Base-by-base conservation (phyloP, 2,329 filamentous ascomycete genomes). In the Cercospora sp. region DNA sequence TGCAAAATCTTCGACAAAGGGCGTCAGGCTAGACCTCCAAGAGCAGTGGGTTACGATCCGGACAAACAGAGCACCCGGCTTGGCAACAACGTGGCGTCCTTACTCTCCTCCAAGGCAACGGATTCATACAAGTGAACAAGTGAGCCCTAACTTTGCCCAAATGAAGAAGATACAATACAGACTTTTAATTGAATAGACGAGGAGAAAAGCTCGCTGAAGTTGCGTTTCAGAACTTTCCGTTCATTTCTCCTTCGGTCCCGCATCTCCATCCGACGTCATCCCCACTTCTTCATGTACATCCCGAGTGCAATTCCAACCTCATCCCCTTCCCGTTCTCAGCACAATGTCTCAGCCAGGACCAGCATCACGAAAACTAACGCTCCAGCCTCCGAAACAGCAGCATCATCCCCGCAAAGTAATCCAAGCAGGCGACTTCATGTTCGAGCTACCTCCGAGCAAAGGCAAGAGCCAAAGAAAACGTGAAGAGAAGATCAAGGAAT, bases 401-500 rank as follows among this genome's bases (percentile, higher is more conserved):
- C 3, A 16, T 21, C 26, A 61, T 5, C 1, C 16, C 3, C 34
- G 37, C 8, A 51, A 63, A 34, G 26, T 26, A 6, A 34, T 45
- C 24, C 34, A n/a, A 7, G 40, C 53, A 21, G 61, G 62, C 10
- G 58, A 68, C 12, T 24, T 68, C 2, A 7, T 32, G 3, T 68
- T 68, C 49, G 63, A 65, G 18, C 34, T 68, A 3, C 66, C 49
- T 21, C 45, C n/a, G 5, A 24, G 24, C 53, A 57, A 32, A 57
- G 26, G 28, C 53, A 57, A 32, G 2, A 65, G 30, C 3, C 64
- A 65, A 58, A 24, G 43, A 26, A 65, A 68, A 43, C 60, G 43
- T 21, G 55, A 68, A 58, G 66, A 53, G 43, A 57, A 34, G 32
- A 40, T 63, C 10, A 61, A 62, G 51, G 62, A 65, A 21, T 68